Percentiles rank a stretch among this genome's conserved stretches.
phyloP scores from a whole-genome alignment of 2,329 filamentous ascomycete species.

The Didymella lethalis region DNA sequence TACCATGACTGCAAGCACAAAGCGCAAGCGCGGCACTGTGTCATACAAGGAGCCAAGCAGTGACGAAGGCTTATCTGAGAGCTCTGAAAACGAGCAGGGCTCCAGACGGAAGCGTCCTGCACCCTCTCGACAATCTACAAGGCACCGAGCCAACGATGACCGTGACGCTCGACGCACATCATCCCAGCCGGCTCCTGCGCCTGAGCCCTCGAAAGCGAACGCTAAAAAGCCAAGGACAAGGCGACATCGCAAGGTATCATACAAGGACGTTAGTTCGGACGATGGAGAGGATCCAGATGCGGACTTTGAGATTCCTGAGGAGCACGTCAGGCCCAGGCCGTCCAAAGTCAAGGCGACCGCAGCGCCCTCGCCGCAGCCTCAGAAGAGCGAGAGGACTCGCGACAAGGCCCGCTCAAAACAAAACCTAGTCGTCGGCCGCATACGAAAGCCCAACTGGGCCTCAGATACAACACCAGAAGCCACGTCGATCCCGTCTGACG shows the following conservation, averaged over 20 bases:
- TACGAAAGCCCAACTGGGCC: conserved; percentile 35
- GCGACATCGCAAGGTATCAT: conserved; percentile 35
- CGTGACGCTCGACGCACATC: conserved; percentile 23
- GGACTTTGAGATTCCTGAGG: conserved; percentile 35
- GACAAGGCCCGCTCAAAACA: conserved; percentile 22
- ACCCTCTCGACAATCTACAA: conserved; percentile 38
- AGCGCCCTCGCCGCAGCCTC: conserved; percentile 21
- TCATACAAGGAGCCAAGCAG: conserved; percentile 50
- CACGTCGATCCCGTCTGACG: conserved; percentile 37
- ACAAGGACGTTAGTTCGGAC: conserved; percentile 46
- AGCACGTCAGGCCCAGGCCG: conserved; percentile 24
- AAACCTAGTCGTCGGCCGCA: conserved; percentile 34
- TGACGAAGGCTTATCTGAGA: conserved; percentile 40
- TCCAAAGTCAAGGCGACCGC: conserved; percentile 19
- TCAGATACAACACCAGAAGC: conserved; percentile 7
- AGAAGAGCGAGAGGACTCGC: conserved; percentile 11
- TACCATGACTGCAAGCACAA: conserved; percentile 41
- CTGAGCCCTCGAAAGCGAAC: conserved; percentile 3
- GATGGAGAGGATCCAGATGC: conserved; percentile 39
- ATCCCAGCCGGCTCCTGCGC: conserved; percentile 13
- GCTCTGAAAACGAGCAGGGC: conserved; percentile 26
- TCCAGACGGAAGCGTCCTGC: conserved; percentile 26
- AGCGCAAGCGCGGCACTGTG: conserved; percentile 47
- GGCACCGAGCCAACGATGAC: conserved; percentile 28
- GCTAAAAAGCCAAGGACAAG: conserved; percentile 24